Percentiles rank a stretch among this genome's conserved stretches.
These are phyloP conservation scores for Elsinoe ampelina DNA, from an alignment of 2,329 filamentous ascomycete genomes.

Conservation along the genomic window DNA sequence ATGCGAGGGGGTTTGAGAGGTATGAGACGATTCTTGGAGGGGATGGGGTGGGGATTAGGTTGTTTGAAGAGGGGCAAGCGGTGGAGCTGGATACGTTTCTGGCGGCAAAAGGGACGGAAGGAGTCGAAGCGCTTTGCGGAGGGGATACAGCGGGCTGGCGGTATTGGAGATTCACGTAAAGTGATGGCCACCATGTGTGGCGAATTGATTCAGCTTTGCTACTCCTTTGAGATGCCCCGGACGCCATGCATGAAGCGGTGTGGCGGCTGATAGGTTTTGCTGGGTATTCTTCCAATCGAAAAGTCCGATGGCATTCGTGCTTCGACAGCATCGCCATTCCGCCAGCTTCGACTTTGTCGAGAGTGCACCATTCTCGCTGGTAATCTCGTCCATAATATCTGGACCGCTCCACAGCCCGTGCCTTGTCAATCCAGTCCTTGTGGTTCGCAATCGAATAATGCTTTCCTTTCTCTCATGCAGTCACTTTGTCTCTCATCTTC, in stretches of 20 bases:
- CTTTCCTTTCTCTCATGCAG: not conserved
- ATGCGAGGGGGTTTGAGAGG: conserved; percentile 59
- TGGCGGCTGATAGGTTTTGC: too few species aligned
- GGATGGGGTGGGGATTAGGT: conserved; percentile 87
- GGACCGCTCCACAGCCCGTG: too few species aligned
- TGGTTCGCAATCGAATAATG: not conserved
- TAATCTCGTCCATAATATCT: too few species aligned
- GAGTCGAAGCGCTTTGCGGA: conserved; percentile 74
- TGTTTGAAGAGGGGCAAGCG: conserved; percentile 80
- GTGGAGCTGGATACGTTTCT: conserved; percentile 87
- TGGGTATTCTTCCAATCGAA: too few species aligned
- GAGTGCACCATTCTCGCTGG: too few species aligned
- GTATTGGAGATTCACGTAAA: conserved; percentile 24
- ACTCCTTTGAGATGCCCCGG: too few species aligned
- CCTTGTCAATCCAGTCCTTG: not conserved
- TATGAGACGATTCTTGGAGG: conserved; percentile 88
- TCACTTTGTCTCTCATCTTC: conserved; percentile 18
- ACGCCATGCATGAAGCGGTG: too few species aligned
- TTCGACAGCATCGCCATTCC: too few species aligned
- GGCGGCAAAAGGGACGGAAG: conserved; percentile 71
- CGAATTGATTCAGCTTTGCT: not conserved
- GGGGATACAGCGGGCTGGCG: conserved; percentile 27
- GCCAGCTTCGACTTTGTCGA: too few species aligned
- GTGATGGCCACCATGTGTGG: conserved; percentile 17
- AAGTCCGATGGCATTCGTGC: too few species aligned